A percentile compares a stretch with the other conserved stretches of the same genome.
Conservation (phyloP, 169 alveolate genomes). For the Plasmodium coatneyi region DNA sequence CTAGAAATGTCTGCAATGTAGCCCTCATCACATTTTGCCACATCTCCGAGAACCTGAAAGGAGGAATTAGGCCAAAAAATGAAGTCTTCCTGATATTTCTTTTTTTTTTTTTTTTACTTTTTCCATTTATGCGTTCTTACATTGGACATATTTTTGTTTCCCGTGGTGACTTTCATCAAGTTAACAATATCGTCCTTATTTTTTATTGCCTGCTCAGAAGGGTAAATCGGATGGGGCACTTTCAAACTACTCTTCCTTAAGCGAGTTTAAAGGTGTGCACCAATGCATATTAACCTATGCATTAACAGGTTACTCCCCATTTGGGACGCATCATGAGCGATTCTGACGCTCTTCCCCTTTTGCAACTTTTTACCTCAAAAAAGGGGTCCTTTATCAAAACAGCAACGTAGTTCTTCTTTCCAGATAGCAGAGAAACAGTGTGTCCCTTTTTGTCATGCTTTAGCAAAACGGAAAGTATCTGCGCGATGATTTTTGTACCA, state of each 20-base stretch:
- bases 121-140: constrained; percentile 6
- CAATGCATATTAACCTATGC: background rate
- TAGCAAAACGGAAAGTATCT: constrained; percentile 49
- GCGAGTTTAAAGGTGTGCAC: background rate
- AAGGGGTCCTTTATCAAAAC: constrained; percentile 62
- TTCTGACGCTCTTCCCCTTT: background rate
- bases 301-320: background rate
- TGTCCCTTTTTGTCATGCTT: constrained; percentile 29
- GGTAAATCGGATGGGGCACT: background rate
- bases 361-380: constrained; percentile 52
- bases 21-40: constrained; percentile 72
- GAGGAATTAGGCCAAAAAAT: background rate
- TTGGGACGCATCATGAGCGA: background rate
- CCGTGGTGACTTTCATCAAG: constrained; percentile 45
- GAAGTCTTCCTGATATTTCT: background rate
- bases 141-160: constrained; percentile 29
- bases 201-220: constrained; percentile 41
- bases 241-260: background rate
- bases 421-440: constrained; percentile 45
- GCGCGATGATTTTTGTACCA: constrained; percentile 67
- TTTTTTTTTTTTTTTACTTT: background rate
- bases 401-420: constrained; percentile 48
- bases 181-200: constrained; percentile 62
- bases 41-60: constrained; percentile 50
- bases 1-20: constrained; percentile 65